phyloP scores from a whole-genome alignment of 2,329 filamentous ascomycete genomes.

The Graphium sp. region DNA sequence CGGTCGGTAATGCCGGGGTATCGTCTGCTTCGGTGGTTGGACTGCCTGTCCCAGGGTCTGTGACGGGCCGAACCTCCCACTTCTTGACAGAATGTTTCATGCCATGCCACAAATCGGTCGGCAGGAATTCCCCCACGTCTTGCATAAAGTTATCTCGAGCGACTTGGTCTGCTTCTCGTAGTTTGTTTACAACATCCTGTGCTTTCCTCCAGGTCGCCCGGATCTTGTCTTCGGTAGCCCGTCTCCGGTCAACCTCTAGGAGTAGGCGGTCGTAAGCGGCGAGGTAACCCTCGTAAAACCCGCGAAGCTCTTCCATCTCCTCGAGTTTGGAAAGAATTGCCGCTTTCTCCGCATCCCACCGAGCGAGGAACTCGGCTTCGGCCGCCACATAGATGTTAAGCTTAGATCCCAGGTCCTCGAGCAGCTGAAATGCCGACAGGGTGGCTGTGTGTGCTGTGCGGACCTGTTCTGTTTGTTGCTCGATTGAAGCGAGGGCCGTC shows the following conservation, averaged over 20 bases:
- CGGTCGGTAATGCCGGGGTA: too few relatives aligned
- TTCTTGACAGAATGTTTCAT: conserved; percentile 42
- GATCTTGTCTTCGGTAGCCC: conserved; percentile 56
- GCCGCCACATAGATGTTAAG: conserved; percentile 49
- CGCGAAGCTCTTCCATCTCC: conserved; percentile 60
- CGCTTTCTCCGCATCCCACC: conserved; percentile 62
- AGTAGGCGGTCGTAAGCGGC: conserved; percentile 72
- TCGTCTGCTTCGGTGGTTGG: too few relatives aligned
- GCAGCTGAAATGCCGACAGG: conserved; percentile 42
- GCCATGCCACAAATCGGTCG: conserved; percentile 74
- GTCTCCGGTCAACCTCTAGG: conserved; percentile 65
- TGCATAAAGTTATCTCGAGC: conserved; percentile 65
- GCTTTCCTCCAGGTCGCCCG: conserved; percentile 62
- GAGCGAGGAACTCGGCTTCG: conserved; percentile 42
- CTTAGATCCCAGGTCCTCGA: conserved; percentile 51
- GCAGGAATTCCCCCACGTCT: conserved; percentile 74
- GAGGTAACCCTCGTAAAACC: conserved; percentile 80
- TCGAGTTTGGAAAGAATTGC: conserved; percentile 51
- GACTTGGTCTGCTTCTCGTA: conserved; percentile 55
- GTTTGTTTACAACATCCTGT: conserved; percentile 55
- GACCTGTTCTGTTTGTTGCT: conserved; percentile 38
- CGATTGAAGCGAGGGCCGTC: conserved; percentile 44
- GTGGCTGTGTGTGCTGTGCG: conserved; percentile 36
- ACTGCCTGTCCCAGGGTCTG: too few relatives aligned
- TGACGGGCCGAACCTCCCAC: conserved; percentile 28